phyloP scores from a whole-genome alignment of 805 yeast species.

The Starmerella lactis-condensi region DNA sequence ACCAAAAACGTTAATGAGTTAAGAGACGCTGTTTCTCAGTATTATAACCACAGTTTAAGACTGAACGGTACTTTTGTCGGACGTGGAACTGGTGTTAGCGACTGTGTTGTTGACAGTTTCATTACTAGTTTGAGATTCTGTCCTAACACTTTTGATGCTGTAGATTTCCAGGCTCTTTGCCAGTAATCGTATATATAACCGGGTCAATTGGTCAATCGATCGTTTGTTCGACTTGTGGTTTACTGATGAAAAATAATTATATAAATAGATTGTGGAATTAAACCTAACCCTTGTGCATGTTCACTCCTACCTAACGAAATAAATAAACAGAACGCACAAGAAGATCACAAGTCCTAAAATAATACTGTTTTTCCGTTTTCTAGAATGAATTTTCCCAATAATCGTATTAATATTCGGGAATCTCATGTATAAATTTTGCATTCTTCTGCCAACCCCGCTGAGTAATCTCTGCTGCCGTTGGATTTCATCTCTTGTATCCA shows the following conservation, averaged over 20 bases:
- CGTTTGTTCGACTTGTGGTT: no score
- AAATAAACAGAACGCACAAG: conserved; percentile 50
- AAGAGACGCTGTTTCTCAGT: conserved; percentile 21
- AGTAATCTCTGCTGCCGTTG: conserved; percentile 49
- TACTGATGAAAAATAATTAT: no score
- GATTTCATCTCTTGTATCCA: conserved; percentile 74
- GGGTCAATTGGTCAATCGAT: no score
- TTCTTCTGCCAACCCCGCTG: conserved; percentile 41
- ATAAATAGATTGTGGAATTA: no score
- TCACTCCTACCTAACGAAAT: conserved; percentile 33
- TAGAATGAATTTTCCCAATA: conserved; percentile 62
- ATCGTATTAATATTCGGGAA: conserved; percentile 72
- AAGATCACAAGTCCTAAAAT: conserved; percentile 63
- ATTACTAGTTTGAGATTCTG: conserved; percentile 32
- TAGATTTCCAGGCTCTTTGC: no score
- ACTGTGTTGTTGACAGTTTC: conserved; percentile 50
- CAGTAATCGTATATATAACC: no score
- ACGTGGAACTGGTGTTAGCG: conserved; percentile 77
- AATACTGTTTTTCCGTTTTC: conserved; percentile 73
- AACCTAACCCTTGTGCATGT: no score
- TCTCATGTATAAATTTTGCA: conserved; percentile 41
- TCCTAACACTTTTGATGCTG: no score
- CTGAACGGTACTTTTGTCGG: conserved; percentile 70
- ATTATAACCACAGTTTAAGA: conserved; percentile 29
- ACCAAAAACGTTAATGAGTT: conserved; percentile 26